These are phyloP conservation scores for Castanea mollissima DNA, from an alignment of 306 rosid genomes.

Conservation along the genomic window DNA sequence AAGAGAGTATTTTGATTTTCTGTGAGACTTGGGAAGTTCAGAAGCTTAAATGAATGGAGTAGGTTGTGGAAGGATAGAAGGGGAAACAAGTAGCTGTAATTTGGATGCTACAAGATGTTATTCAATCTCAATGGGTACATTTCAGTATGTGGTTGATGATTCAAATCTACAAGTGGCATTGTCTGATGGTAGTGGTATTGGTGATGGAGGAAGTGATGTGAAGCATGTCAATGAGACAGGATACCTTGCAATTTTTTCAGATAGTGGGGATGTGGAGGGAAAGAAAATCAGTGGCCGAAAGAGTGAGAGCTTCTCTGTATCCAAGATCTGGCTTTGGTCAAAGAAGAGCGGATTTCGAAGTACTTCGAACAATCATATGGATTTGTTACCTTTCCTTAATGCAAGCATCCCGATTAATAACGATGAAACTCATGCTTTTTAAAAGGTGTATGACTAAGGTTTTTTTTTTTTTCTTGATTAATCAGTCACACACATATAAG, in stretches of 20 bases:
- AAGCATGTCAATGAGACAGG: conserved; percentile 11
- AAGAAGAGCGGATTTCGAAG: conserved; percentile 42
- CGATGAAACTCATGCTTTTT: conserved; percentile 1
- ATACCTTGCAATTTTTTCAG: not conserved
- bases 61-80: conserved; percentile 23
- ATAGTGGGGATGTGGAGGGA: conserved; percentile 41
- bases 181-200: conserved; percentile 14
- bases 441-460: not conserved
- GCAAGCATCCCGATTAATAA: conserved; percentile 5
- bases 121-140: conserved; percentile 91
- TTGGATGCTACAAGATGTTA: conserved; percentile 76
- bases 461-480: not conserved
- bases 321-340: conserved; percentile 95
- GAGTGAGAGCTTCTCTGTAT: conserved; percentile 84
- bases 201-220: not conserved
- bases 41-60: conserved; percentile 28
- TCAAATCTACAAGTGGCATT: conserved; percentile 58
- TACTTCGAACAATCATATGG: conserved; percentile 34
- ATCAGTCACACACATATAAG: not conserved
- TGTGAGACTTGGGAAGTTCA: conserved; percentile 83
- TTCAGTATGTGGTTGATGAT: conserved; percentile 62
- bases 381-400: conserved; percentile 34
- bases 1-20: conserved; percentile 66
- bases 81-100: conserved; percentile 37
- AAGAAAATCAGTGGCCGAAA: conserved; percentile 49